Evolutionary conservation across 1,284 basidiomycete species (phyloP).

Genomic region (Coriolopsis trogii): DNA sequence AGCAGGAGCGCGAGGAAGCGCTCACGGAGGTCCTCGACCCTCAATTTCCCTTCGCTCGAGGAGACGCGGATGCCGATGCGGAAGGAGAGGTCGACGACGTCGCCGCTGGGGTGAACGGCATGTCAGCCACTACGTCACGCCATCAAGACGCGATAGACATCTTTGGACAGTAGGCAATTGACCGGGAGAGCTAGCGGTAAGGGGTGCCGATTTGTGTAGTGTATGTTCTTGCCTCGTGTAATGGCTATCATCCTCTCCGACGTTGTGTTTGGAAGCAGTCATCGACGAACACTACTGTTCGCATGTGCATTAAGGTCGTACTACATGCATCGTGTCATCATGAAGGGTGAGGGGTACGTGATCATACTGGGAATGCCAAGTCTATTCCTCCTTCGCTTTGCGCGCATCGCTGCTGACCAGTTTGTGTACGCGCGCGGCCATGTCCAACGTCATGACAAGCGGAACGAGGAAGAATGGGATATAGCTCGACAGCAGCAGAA

Average conservation of each 20-base stretch:
- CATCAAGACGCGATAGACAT: slow-evolving; percentile 28
- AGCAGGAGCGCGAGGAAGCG: slow-evolving; percentile 53
- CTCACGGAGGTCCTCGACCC: slow-evolving; percentile 60
- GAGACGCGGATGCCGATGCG: slow-evolving; percentile 47
- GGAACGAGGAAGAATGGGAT: slow-evolving; percentile 78
- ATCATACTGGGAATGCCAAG: no score
- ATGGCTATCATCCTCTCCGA: no score
- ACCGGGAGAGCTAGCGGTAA: no score
- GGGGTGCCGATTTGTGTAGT: no score
- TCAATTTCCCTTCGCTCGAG: slow-evolving; percentile 43
- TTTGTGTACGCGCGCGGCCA: slow-evolving; percentile 51
- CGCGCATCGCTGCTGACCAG: slow-evolving; percentile 21
- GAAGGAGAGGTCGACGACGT: slow-evolving; percentile 44
- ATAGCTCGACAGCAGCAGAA: slow-evolving; percentile 70
- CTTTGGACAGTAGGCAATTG: slow-evolving; percentile 29
- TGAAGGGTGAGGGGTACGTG: no score
- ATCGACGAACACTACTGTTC: no score
- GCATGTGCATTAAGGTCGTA: no score
- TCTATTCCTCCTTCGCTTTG: slow-evolving; percentile 16
- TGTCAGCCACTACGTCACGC: slow-evolving; percentile 12
- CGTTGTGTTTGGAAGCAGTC: no score
- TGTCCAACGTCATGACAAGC: slow-evolving; percentile 72
- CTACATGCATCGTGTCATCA: no score
- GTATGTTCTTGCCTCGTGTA: no score
- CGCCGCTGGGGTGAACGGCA: slow-evolving; percentile 23